Percentiles rank a stretch among this genome's conserved stretches.
Conservation (phyloP, 2,329 filamentous ascomycete genomes). For the Diplodia sapinea region DNA sequence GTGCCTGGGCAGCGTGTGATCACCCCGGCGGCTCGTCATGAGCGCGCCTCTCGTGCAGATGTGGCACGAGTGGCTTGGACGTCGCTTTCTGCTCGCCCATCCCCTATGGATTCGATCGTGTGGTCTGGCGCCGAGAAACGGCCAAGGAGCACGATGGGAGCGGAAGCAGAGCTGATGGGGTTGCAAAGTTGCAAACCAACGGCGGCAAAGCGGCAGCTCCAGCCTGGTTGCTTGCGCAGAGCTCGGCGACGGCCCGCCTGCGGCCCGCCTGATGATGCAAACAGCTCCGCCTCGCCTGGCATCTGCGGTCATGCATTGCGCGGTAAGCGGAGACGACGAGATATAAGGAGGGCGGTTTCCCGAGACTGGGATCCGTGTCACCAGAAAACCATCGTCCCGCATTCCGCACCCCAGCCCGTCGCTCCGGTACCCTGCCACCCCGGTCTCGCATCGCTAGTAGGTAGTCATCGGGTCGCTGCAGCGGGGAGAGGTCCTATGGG, state of each 20-base stretch:
- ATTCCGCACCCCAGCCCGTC: constrained; percentile 26
- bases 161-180: not conserved
- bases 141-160: constrained; percentile 5
- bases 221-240: constrained; percentile 9
- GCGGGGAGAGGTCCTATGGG: not conserved
- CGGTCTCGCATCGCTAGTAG: not conserved
- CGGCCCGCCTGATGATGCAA: constrained; percentile 26
- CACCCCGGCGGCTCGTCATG: constrained; percentile 27
- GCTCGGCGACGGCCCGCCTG: constrained; percentile 19
- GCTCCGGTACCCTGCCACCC: constrained; percentile 4
- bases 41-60: constrained; percentile 14
- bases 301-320: constrained; percentile 24
- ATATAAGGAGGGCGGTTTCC: constrained; percentile 15
- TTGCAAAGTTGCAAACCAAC: not conserved
- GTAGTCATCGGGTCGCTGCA: not conserved
- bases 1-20: constrained; percentile 17
- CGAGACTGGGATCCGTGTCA: not conserved
- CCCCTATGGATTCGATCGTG: constrained; percentile 11
- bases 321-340: not conserved
- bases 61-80: constrained; percentile 9
- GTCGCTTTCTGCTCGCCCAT: not conserved
- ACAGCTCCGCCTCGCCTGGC: constrained; percentile 14
- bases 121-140: constrained; percentile 10
- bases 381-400: constrained; percentile 12
- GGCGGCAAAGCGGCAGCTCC: constrained; percentile 16